Base-by-base conservation (phyloP, 192 early-diverging fungal genomes). In the Phlyctochytrium bullatum region DNA sequence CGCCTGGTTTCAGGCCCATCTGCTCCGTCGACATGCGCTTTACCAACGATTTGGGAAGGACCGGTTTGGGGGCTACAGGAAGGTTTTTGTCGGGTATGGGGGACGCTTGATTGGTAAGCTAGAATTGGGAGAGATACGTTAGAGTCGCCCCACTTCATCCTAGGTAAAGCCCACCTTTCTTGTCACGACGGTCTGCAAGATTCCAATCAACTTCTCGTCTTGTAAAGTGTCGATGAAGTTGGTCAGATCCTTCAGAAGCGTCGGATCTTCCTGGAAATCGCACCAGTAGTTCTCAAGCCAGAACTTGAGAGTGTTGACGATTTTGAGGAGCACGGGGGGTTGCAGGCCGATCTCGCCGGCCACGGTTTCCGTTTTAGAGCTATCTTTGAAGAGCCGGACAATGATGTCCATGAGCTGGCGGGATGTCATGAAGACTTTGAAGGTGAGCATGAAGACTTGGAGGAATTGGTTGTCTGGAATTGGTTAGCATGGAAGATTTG, bases 201-300 rank as follows among this genome's bases (percentile, higher is more conserved):
- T 67, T 14, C 63, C 65, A 25, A 64, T 67, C 29, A 78, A 51
- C 34, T 78, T 78, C 24, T 59, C 72, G 56, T 81, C 73, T 54
- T 76, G 53, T 17, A 79, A 54, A 2, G 67, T 64, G n/a, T 81
- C 76, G 3, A 77, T 36, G 66, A 83, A 74, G 3, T 28, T 34
- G 14, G 59, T 68, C 10, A 85, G 68, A 23, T 51, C 69, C 4
- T 69, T 62, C 58, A 76, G 68, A 28, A 85, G 52, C 6, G 53
- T 59, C 36, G 67, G 61, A 61, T 80, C 66, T 3, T 74, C 77
- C 57, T 76, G 75, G 47, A 86, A 86, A 64, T 86, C 84, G 28
- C 52, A 53, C 82, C 82, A 86, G 69, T 80, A 80, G 28, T 82
- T 68, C 57, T 84, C 82, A 17, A 84, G 58, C 84, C 84, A 86